These are phyloP conservation scores for Aspergillus incahuasiensis DNA, from an alignment of 495 filamentous ascomycete species.

Conservation along the genomic window DNA sequence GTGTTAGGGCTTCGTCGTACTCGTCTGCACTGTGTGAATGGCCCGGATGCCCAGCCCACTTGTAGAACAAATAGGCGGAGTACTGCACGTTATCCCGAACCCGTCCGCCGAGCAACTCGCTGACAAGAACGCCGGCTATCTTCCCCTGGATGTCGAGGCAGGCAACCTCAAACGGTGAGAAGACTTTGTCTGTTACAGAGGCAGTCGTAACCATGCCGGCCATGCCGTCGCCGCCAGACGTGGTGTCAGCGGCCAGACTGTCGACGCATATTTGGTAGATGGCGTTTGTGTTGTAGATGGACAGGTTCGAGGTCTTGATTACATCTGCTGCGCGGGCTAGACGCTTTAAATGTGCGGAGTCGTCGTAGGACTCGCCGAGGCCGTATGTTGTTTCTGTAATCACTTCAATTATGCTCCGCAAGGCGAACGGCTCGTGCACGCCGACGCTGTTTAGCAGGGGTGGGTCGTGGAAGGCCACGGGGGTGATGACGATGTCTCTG, in stretches of 20 bases:
- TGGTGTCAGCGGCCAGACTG: neutral
- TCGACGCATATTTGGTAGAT: conserved; percentile 4
- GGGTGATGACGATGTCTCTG: neutral
- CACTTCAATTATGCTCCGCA: neutral
- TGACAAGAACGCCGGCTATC: neutral
- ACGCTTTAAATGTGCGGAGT: neutral
- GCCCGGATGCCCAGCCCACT: neutral
- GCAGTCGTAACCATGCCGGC: neutral
- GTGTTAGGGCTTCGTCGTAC: neutral
- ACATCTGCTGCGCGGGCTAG: neutral
- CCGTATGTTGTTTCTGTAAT: neutral
- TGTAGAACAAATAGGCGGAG: conserved; percentile 4
- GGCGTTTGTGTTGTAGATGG: conserved; percentile 1
- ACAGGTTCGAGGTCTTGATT: neutral
- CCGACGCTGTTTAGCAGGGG: conserved; percentile 3
- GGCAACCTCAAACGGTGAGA: conserved; percentile 1
- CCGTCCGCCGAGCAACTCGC: neutral
- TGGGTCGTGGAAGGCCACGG: conserved; percentile 1
- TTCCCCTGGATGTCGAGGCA: conserved; percentile 1
- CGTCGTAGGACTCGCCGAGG: neutral
- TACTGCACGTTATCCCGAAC: conserved; percentile 1
- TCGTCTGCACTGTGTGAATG: neutral
- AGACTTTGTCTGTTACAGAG: neutral
- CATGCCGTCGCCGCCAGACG: conserved; percentile 2
- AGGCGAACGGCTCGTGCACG: conserved; percentile 1